Base-by-base conservation (phyloP, 768 basidiomycete genomes). In the Lentinus brumalis region DNA sequence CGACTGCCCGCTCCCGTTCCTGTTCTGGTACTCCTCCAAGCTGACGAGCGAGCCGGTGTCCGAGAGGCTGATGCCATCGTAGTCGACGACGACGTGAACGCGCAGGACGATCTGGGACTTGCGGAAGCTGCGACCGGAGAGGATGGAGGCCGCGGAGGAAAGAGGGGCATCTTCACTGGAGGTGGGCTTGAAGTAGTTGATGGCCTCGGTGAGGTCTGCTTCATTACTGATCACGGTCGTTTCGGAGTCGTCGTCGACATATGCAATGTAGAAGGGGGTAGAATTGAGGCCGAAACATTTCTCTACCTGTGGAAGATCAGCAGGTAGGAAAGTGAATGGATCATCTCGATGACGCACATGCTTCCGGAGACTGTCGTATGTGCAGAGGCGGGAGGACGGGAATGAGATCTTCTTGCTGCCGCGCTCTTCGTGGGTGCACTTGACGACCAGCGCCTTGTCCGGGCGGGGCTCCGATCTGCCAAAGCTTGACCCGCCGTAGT, bases 181-280 rank as follows among this genome's bases (percentile, higher is more conserved):
- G 0, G 85, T 86, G 57, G 87, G 83, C 41, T 62, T 63, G 71
- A 94, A 96, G 74, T 94, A 98, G 38, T 84, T 80, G 59, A 98
- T 90, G 1, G 95, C 94, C 66, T 96, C 95, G 1, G 86, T 83
- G 21, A 97, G 80, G 68, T 96, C 91, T 5, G 75, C 71, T 58
- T 96, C 92, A 18, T 81, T 84, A 0, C 78, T 74, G 64, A 95
- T 91, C 62, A 79, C 81, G 26, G 81, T 85, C 57, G 84, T 81
- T 71, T 94, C 93, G 59, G 88, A 89, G 60, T 96, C 93, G 70
- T 97, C 93, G 69, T 95, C 94, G 66, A 86, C 90, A 76, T 94
- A 97, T 5, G 86, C 79, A 58, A 98, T 87, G 5, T 78, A 78
- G 68, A 90, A 96, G 6, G 86, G 75, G 0, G 85, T 83, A 4